phyloP scores from a whole-genome alignment of 164 flowering plant species.

The Magnolia officinalis region DNA sequence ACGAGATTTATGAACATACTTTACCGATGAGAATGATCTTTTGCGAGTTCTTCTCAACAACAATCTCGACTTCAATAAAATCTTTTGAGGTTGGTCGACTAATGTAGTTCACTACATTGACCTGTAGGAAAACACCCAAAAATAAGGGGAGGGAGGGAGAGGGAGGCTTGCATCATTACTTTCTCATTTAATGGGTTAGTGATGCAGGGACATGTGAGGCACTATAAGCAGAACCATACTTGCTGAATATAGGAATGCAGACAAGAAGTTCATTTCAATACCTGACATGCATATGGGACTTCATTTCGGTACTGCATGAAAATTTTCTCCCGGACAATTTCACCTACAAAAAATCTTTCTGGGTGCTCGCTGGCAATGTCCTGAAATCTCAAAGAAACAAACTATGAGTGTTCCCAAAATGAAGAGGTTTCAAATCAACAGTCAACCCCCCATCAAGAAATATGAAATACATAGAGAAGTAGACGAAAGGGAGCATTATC shows the following conservation, averaged over 20 bases:
- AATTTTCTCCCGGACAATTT: slow-evolving; percentile 95
- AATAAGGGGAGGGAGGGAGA: neutral
- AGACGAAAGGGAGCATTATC: neutral
- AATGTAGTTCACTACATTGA: slow-evolving; percentile 84
- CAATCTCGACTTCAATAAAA: slow-evolving; percentile 86
- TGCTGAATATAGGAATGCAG: neutral
- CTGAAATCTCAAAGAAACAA: slow-evolving; percentile 36
- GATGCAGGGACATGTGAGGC: too few relatives aligned
- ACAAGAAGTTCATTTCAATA: slow-evolving; percentile 16
- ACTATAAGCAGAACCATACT: neutral
- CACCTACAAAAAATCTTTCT: slow-evolving; percentile 92
- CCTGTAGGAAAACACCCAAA: slow-evolving; percentile 38
- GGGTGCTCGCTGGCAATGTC: slow-evolving; percentile 97
- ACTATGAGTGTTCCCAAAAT: neutral
- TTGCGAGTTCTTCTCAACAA: slow-evolving; percentile 88
- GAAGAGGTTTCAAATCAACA: neutral
- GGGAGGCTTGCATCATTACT: too few relatives aligned
- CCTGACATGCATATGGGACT: slow-evolving; percentile 99
- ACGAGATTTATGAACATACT: slow-evolving; percentile 32
- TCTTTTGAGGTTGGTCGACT: slow-evolving; percentile 83
- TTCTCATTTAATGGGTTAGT: too few relatives aligned
- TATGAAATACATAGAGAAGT: neutral
- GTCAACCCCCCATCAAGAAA: neutral
- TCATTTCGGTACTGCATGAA: slow-evolving; percentile 91
- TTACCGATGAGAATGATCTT: slow-evolving; percentile 94